A percentile compares a stretch with the other conserved stretches of the same genome.
Evolutionary conservation across 345 rosid species (phyloP).

Genomic region (Mercurialis annua): DNA sequence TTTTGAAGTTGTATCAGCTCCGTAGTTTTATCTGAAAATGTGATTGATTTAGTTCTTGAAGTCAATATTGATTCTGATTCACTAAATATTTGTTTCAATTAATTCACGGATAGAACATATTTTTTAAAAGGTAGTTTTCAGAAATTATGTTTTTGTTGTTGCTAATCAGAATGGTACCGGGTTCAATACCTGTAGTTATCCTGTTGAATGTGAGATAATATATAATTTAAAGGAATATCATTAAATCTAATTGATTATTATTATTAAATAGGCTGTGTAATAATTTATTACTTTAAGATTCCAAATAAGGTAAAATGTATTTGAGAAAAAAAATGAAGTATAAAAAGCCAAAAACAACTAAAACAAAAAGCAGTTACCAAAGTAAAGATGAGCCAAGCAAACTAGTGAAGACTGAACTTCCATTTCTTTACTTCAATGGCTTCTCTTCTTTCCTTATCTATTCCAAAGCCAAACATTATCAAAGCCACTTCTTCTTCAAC

Average conservation of each 20-base stretch:
- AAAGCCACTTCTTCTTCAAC: constrained; percentile 33
- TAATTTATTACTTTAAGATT: background rate
- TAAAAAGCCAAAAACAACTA: constrained; percentile 26
- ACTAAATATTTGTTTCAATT: background rate
- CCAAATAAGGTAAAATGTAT: background rate
- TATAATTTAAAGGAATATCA: too few species aligned
- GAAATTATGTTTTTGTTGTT: too few species aligned
- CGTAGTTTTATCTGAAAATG: background rate
- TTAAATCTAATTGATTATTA: too few species aligned
- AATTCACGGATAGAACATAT: too few species aligned
- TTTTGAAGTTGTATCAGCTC: background rate
- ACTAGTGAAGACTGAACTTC: constrained; percentile 31
- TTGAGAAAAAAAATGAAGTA: background rate
- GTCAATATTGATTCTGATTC: background rate
- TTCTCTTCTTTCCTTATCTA: constrained; percentile 57
- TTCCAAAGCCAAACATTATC: constrained; percentile 45
- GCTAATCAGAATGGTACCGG: too few species aligned
- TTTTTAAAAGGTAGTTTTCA: too few species aligned
- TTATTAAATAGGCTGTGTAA: background rate
- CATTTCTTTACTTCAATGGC: constrained; percentile 39
- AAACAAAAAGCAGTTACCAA: constrained; percentile 22
- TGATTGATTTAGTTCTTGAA: background rate
- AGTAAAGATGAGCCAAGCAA: constrained; percentile 39
- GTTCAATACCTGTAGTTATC: too few species aligned
- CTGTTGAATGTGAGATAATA: too few species aligned